These are phyloP conservation scores for Diplodia seriata DNA, from an alignment of 2,329 filamentous ascomycete species.

Conservation along the genomic window DNA sequence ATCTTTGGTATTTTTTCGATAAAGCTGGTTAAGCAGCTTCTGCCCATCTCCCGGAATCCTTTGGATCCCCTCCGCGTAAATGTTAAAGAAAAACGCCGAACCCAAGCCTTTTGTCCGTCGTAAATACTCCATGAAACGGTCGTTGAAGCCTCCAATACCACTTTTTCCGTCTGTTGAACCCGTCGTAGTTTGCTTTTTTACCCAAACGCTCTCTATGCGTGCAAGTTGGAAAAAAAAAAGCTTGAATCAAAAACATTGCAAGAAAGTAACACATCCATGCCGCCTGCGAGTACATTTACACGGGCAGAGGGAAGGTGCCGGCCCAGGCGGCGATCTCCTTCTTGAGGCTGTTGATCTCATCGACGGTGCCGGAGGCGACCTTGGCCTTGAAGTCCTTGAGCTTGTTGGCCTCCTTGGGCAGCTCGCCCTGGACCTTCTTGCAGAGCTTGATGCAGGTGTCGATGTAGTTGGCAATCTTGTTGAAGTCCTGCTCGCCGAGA, in stretches of 20 bases:
- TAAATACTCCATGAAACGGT: conserved; percentile 31
- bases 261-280: conserved; percentile 12
- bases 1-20: conserved; percentile 14
- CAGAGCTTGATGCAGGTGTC: conserved; percentile 86
- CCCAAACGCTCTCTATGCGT: conserved; percentile 15
- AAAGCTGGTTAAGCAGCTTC: conserved; percentile 28
- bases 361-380: conserved; percentile 77
- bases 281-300: conserved; percentile 52
- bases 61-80: not conserved
- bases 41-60: conserved; percentile 4
- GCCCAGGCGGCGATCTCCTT: conserved; percentile 92
- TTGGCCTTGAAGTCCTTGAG: conserved; percentile 99
- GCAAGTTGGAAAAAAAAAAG: not conserved
- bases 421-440: conserved; percentile 81
- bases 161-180: conserved; percentile 30
- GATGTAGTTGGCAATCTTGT: conserved; percentile 81
- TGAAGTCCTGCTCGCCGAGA: conserved; percentile 89
- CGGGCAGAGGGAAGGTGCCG: conserved; percentile 87
- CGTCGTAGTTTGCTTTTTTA: not conserved
- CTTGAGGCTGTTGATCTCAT: conserved; percentile 83
- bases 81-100: conserved; percentile 29
- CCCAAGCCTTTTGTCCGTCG: conserved; percentile 27
- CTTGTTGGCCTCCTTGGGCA: conserved; percentile 98
- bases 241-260: conserved; percentile 19
- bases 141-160: conserved; percentile 29